Percentiles rank a stretch among this genome's conserved stretches.
These are phyloP conservation scores for Fusarium praegraminearum DNA, from an alignment of 2,329 filamentous ascomycete genomes.

Conservation along the genomic window DNA sequence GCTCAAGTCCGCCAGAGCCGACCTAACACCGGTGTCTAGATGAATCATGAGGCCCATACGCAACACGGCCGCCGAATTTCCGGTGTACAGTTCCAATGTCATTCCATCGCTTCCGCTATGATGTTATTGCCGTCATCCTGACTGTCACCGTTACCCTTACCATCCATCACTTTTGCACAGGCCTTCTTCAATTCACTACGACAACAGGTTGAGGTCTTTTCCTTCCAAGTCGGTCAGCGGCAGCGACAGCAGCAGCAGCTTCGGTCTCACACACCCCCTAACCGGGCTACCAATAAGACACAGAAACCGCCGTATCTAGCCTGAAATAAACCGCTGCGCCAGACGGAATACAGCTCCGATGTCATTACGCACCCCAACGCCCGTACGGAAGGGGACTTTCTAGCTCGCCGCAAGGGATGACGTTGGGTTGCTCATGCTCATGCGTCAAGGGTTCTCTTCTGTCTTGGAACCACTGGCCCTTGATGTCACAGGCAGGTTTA, in stretches of 20 bases:
- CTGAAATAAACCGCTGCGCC: constrained; percentile 2
- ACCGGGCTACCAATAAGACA: background rate
- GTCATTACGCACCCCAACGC: constrained; percentile 37
- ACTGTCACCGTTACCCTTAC: background rate
- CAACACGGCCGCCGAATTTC: background rate
- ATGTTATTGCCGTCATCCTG: constrained; percentile 6
- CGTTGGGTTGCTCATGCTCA: constrained; percentile 11
- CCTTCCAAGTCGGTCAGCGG: background rate
- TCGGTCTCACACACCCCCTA: constrained; percentile 8
- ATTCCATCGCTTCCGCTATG: background rate
- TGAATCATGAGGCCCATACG: background rate
- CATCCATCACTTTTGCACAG: background rate
- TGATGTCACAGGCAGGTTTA: constrained; percentile 1
- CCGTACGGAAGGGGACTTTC: background rate
- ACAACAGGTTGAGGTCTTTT: constrained; percentile 14
- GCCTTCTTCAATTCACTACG: background rate
- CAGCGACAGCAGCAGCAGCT: background rate
- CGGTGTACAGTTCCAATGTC: background rate
- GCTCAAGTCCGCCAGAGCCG: constrained; percentile 7
- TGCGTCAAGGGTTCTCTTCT: constrained; percentile 33
- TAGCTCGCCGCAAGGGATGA: constrained; percentile 28
- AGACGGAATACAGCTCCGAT: constrained; percentile 10
- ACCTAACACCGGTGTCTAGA: constrained; percentile 10
- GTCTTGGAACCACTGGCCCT: background rate
- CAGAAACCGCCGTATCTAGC: constrained; percentile 8